A percentile compares a stretch with the other conserved stretches of the same genome.
phyloP scores from a whole-genome alignment of 805 yeast genomes.

The Cyberlindnera mycetangii region DNA sequence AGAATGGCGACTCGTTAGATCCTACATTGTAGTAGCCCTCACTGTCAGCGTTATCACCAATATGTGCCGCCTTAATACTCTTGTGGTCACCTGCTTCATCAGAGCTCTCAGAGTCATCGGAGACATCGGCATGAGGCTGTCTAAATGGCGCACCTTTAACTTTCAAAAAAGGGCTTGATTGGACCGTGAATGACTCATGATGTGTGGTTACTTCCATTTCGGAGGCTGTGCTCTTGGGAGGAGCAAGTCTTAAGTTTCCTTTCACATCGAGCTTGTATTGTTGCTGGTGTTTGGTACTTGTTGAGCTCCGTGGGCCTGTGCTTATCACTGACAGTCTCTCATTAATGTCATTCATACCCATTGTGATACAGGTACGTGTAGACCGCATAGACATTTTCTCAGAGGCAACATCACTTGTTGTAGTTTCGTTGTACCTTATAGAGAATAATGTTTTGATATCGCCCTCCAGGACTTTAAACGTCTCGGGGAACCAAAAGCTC shows the following conservation, averaged over 20 bases:
- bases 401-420: background rate
- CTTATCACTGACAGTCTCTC: background rate
- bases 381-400: background rate
- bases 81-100: background rate
- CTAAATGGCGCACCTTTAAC: conserved; percentile 19
- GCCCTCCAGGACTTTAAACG: conserved; percentile 27
- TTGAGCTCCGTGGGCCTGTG: background rate
- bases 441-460: background rate
- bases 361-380: background rate
- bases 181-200: conserved; percentile 4
- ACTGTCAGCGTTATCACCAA: too few relatives aligned
- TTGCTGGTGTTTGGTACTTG: background rate
- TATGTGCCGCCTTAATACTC: too few relatives aligned
- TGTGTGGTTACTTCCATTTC: too few relatives aligned
- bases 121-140: background rate
- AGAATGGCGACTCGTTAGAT: conserved; percentile 18
- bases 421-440: background rate
- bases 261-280: background rate
- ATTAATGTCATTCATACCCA: background rate
- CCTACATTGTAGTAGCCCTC: conserved; percentile 22
- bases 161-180: conserved; percentile 13
- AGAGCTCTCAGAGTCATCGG: background rate
- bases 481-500: conserved; percentile 42
- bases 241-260: conserved; percentile 5
- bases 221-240: conserved; percentile 1